phyloP scores from a whole-genome alignment of 768 basidiomycete species.

The Agrocybe pediades region DNA sequence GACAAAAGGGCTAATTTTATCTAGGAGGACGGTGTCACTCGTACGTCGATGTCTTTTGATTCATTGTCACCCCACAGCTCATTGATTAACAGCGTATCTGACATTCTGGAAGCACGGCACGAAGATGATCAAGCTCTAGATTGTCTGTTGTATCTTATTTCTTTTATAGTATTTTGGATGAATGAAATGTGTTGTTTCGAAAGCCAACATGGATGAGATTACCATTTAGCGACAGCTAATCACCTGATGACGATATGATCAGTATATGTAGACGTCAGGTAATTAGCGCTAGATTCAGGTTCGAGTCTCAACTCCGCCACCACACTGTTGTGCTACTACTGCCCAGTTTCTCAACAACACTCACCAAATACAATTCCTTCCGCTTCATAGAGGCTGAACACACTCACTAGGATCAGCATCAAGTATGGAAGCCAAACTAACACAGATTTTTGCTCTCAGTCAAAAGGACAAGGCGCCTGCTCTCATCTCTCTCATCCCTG shows the following conservation, averaged over 20 bases:
- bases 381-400: not conserved
- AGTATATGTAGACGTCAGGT: too few relatives aligned
- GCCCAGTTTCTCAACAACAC: not conserved
- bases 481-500: conserved; percentile 68
- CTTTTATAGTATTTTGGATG: conserved; percentile 4
- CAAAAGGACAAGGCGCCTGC: conserved; percentile 88
- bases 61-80: conserved; percentile 1
- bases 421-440: conserved; percentile 57
- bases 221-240: too few relatives aligned
- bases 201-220: too few relatives aligned
- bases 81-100: conserved; percentile 65
- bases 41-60: conserved; percentile 45
- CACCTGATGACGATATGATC: too few relatives aligned
- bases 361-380: not conserved
- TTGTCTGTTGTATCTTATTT: conserved; percentile 10
- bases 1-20: conserved; percentile 5
- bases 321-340: too few relatives aligned
- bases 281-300: too few relatives aligned
- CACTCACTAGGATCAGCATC: not conserved
- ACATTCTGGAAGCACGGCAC: conserved; percentile 97
- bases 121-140: conserved; percentile 73
- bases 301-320: too few relatives aligned
- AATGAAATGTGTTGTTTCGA: not conserved
- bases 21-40: conserved; percentile 79
- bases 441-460: conserved; percentile 59